Percentiles rank a stretch among this genome's conserved stretches.
Conservation (phyloP, 1,139 yeast species). For the Meyerozyma sp. region DNA sequence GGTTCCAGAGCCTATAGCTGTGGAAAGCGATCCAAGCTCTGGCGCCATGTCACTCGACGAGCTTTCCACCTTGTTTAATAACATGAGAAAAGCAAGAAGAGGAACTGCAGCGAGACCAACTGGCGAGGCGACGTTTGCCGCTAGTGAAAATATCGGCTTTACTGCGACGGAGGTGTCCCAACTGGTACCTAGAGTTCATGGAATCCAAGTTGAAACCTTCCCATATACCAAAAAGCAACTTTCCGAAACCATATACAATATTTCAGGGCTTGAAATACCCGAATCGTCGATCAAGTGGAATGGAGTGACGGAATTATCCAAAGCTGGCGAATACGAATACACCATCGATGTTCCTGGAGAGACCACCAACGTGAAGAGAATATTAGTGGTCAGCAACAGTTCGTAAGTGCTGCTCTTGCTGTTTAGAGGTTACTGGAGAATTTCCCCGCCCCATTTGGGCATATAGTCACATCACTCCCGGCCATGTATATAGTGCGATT, state of each 20-base stretch:
- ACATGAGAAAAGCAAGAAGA: conserved; percentile 17
- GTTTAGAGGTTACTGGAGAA: neutral
- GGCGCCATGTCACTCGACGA: conserved; percentile 36
- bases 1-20: conserved; percentile 4
- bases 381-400: conserved; percentile 4
- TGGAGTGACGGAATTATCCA: conserved; percentile 14
- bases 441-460: too few relatives aligned
- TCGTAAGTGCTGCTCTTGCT: neutral
- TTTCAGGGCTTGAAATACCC: conserved; percentile 30
- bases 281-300: conserved; percentile 16
- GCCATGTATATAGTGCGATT: neutral
- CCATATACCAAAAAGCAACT: conserved; percentile 27
- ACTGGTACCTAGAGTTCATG: conserved; percentile 23
- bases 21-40: conserved; percentile 6
- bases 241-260: conserved; percentile 18
- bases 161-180: conserved; percentile 28
- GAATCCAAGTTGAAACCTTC: conserved; percentile 15
- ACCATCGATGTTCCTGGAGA: conserved; percentile 21
- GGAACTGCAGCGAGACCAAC: conserved; percentile 2
- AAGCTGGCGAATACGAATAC: conserved; percentile 29
- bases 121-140: conserved; percentile 7
- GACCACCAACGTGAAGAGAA: conserved; percentile 14
- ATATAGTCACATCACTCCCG: too few relatives aligned
- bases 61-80: conserved; percentile 31
- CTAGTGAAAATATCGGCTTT: conserved; percentile 14